Percentiles rank a stretch among this genome's conserved stretches.
These are phyloP conservation scores for barrel medic (Medicago truncatula) DNA, from an alignment of 306 rosid genomes.

Conservation along the genomic window DNA sequence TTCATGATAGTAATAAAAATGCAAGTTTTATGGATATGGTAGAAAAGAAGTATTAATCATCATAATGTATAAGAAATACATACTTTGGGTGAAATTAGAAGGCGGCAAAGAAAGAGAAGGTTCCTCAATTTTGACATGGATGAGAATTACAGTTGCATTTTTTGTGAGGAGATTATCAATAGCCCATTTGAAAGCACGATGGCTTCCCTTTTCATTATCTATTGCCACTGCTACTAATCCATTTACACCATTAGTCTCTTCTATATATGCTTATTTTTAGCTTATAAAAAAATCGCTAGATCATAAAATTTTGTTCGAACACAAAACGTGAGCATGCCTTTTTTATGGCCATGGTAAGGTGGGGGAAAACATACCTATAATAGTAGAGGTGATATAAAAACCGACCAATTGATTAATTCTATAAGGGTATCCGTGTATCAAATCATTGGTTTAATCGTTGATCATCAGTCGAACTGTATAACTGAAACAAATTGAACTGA, in stretches of 20 bases:
- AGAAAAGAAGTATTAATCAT: background rate
- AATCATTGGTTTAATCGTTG: too few relatives aligned
- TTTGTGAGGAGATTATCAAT: constrained; percentile 62
- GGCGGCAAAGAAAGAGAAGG: constrained; percentile 41
- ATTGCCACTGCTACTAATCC: constrained; percentile 89
- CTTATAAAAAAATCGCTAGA: background rate
- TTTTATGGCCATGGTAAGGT: too few relatives aligned
- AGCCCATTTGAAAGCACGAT: constrained; percentile 83
- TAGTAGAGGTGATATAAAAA: too few relatives aligned
- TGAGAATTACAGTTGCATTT: constrained; percentile 66
- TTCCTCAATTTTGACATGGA: constrained; percentile 72
- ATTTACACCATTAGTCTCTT: constrained; percentile 44
- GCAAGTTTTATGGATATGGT: constrained; percentile 4
- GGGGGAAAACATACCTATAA: too few relatives aligned
- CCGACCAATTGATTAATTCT: too few relatives aligned
- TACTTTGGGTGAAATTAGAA: constrained; percentile 59
- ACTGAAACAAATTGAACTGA: too few relatives aligned
- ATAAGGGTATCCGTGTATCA: too few relatives aligned
- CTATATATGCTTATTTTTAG: background rate
- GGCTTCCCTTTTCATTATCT: constrained; percentile 89
- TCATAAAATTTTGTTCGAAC: background rate
- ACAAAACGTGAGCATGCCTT: background rate
- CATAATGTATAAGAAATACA: constrained; percentile 20
- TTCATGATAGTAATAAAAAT: background rate
- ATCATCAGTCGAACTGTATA: too few relatives aligned